Conservation (phyloP, 2,329 filamentous ascomycete genomes). For the Corynespora cassiicola region DNA sequence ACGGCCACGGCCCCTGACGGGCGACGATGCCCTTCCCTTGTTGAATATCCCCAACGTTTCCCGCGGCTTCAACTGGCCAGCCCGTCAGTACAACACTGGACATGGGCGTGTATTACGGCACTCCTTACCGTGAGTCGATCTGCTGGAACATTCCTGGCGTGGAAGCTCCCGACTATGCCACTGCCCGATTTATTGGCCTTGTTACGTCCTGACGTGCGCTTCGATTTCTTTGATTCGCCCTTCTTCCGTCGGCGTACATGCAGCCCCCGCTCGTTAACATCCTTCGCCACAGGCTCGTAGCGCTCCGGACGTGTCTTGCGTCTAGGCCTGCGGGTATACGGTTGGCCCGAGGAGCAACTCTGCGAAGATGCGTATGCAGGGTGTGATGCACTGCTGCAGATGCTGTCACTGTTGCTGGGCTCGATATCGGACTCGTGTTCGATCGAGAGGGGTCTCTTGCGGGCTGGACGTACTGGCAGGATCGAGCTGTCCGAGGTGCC, state of each 20-base stretch:
- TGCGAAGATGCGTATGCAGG: slow-evolving; percentile 18
- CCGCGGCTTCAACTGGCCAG: slow-evolving; percentile 51
- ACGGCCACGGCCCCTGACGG: slow-evolving; percentile 52
- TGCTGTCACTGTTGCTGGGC: slow-evolving; percentile 12
- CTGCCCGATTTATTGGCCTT: slow-evolving; percentile 44
- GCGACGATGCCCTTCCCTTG: slow-evolving; percentile 56
- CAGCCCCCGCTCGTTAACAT: slow-evolving; percentile 30
- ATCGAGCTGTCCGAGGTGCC: slow-evolving; percentile 49
- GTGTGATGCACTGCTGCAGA: slow-evolving; percentile 21
- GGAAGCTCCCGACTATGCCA: slow-evolving; percentile 51
- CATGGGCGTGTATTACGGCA: slow-evolving; percentile 13
- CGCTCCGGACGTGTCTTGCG: slow-evolving; percentile 55
- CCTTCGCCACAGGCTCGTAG: slow-evolving; percentile 48
- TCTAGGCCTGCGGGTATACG: slow-evolving; percentile 52
- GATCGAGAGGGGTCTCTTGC: slow-evolving; percentile 11
- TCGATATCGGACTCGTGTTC: slow-evolving; percentile 12
- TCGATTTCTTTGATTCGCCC: slow-evolving; percentile 37
- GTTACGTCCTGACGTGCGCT: slow-evolving; percentile 43
- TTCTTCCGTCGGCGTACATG: slow-evolving; percentile 21
- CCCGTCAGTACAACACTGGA: slow-evolving; percentile 27
- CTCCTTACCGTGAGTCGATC: slow-evolving; percentile 55
- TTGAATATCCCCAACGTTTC: slow-evolving; percentile 54
- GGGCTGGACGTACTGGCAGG: slow-evolving; percentile 28
- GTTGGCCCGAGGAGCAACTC: slow-evolving; percentile 25
- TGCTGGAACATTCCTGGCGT: slow-evolving; percentile 51